Evolutionary conservation across 768 basidiomycete genomes (phyloP), one percentile per base, ranked within the genome.

Genomic region (Boletus tylopilopsis): DNA sequence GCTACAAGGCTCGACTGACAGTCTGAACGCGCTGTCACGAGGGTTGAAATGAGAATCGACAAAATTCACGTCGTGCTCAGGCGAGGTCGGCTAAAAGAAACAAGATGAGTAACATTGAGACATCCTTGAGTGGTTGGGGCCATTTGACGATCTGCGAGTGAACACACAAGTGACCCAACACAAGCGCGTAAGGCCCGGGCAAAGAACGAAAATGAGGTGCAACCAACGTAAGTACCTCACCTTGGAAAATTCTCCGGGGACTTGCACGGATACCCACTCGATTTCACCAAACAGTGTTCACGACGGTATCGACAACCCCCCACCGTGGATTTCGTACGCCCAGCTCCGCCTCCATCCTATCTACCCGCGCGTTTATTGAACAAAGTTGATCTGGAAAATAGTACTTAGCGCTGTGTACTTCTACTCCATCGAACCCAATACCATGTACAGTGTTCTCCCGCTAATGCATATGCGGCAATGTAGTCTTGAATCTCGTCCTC

Each of bases 381-480:
- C n/a, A 49, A 69, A 87, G 86, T 60, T 87, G 82, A 57, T 87
- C 81, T 3, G 76, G 37, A 3, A 82, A 61, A 49, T 76, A 79
- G 1, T 73, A 72, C 49, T 75, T 73, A 45, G 71, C 71, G 48
- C 60, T 56, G 49, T 72, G 74, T 38, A 77, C 50, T 64, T 74
- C 76, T 44, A 78, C 64, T 0, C 74, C 39, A 8, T 40, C 39
- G n/a, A 40, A 40, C 6, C 39, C 39, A 8, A 24, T 24, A 6
- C n/a, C 16, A 15, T 40, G 48, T 5, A 70, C 61, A 1, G 69
- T 71, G 34, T 68, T 67, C 30, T 56, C 50, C 69, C 1, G 72
- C 70, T 6, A 58, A 44, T 1, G 41, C 60, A 45, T 66, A 73
- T 5, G 50, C 49, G 10, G 50, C 36, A n/a, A 70, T 62, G 42